A percentile compares a stretch with the other conserved stretches of the same genome.
Evolutionary conservation across 2,329 filamentous ascomycete species (phyloP).

Genomic region (Fusarium lyarnte): DNA sequence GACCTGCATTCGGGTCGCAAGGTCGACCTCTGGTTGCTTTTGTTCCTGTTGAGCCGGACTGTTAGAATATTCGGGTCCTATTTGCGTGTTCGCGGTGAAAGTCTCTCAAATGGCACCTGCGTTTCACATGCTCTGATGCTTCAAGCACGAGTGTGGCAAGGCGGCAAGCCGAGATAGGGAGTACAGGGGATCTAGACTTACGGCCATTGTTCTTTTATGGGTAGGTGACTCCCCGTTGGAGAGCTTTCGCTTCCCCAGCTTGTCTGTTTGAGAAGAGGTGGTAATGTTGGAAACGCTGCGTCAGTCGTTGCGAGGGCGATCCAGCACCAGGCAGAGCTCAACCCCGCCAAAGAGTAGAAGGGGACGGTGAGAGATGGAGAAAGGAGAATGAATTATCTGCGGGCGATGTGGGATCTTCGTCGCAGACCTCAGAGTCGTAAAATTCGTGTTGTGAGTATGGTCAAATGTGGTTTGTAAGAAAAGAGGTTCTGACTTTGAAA

Average conservation of each 20-base stretch:
- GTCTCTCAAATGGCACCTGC: background rate
- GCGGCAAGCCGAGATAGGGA: background rate
- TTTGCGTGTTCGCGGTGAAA: background rate
- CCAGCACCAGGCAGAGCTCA: conserved; percentile 51
- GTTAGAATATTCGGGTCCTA: conserved; percentile 12
- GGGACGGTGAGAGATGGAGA: conserved; percentile 18
- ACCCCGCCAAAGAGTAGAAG: conserved; percentile 47
- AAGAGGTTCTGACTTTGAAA: conserved; percentile 16
- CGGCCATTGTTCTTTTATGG: conserved; percentile 70
- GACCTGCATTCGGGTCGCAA: conserved; percentile 72
- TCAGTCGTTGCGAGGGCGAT: conserved; percentile 39
- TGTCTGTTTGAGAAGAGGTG: conserved; percentile 50
- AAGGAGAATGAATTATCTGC: conserved; percentile 8
- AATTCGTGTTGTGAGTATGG: conserved; percentile 12
- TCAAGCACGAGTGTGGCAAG: background rate
- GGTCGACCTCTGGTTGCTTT: conserved; percentile 67
- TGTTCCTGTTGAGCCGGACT: conserved; percentile 51
- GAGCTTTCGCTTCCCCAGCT: conserved; percentile 75
- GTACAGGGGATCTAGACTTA: conserved; percentile 51
- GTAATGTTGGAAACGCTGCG: conserved; percentile 49
- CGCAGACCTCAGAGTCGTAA: conserved; percentile 24
- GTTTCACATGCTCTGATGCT: conserved; percentile 12
- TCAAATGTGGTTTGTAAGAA: conserved; percentile 26
- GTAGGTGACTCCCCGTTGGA: conserved; percentile 68
- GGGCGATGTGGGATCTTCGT: conserved; percentile 14